These are phyloP conservation scores for Lecanicillium sp. DNA, from an alignment of 2,329 filamentous ascomycete genomes.

Conservation along the genomic window DNA sequence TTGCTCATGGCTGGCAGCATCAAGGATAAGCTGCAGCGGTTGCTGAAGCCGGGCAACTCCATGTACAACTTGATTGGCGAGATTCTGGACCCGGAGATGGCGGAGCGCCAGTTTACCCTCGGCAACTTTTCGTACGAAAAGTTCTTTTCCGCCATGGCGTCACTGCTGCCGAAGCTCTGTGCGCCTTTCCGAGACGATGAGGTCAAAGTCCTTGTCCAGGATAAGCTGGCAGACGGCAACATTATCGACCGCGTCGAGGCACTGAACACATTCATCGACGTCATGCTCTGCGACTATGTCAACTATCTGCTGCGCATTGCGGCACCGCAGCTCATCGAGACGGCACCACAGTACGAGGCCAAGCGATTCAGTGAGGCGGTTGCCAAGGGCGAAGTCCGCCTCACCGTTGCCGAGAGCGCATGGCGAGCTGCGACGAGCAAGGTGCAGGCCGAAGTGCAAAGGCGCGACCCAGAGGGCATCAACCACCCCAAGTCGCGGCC, in stretches of 20 bases:
- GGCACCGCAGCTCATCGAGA: slow-evolving; percentile 63
- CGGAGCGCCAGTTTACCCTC: slow-evolving; percentile 58
- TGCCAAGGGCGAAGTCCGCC: slow-evolving; percentile 43
- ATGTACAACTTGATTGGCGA: slow-evolving; percentile 71
- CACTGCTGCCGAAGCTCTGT: slow-evolving; percentile 69
- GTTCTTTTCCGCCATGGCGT: slow-evolving; percentile 70
- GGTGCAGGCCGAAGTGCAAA: slow-evolving; percentile 56
- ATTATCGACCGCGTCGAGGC: slow-evolving; percentile 71
- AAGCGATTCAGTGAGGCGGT: slow-evolving; percentile 61
- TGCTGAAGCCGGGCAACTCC: slow-evolving; percentile 62
- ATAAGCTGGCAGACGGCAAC: slow-evolving; percentile 50
- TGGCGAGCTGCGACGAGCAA: slow-evolving; percentile 60
- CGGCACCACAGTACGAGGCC: slow-evolving; percentile 67
- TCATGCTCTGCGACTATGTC: slow-evolving; percentile 72
- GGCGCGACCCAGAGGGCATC: slow-evolving; percentile 61
- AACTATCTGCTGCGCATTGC: slow-evolving; percentile 71
- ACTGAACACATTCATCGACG: slow-evolving; percentile 66
- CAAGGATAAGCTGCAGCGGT: slow-evolving; percentile 61
- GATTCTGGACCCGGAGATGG: slow-evolving; percentile 64
- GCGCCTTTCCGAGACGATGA: slow-evolving; percentile 74
- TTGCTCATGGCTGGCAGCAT: slow-evolving; percentile 64
- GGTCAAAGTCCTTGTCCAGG: slow-evolving; percentile 59
- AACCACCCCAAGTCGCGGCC: slow-evolving; percentile 55
- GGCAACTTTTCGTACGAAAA: slow-evolving; percentile 75
- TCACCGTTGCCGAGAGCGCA: slow-evolving; percentile 54